Percentiles rank a stretch among this genome's conserved stretches.
phyloP scores from a whole-genome alignment of 208 protist genomes.

The Leishmania lainsoni region DNA sequence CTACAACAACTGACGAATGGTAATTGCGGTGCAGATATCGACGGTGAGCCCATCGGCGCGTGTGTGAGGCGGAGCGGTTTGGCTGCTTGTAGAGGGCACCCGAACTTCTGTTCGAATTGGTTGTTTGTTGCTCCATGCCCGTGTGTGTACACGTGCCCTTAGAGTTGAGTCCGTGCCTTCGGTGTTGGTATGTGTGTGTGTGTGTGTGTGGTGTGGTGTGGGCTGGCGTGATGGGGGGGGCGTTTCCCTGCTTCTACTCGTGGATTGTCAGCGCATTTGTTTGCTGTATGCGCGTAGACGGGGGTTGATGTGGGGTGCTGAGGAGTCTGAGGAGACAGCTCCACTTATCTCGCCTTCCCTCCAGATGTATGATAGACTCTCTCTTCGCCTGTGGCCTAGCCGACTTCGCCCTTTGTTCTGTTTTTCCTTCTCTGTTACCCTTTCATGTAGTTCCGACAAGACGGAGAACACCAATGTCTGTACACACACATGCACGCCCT shows the following conservation, averaged over 20 bases:
- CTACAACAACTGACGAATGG: slow-evolving; percentile 57
- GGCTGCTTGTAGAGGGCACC: not conserved
- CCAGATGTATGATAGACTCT: slow-evolving; percentile 11
- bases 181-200: too few relatives aligned
- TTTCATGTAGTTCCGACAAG: not conserved
- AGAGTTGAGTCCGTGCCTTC: too few relatives aligned
- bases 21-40: not conserved
- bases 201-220: not conserved
- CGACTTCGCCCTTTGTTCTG: not conserved
- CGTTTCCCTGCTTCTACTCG: not conserved
- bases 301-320: not conserved
- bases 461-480: not conserved
- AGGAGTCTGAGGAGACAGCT: not conserved
- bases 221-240: not conserved
- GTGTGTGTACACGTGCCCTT: not conserved
- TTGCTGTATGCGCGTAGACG: not conserved
- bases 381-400: not conserved
- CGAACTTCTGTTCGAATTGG: not conserved
- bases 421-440: not conserved
- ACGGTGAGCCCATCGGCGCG: not conserved
- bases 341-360: slow-evolving; percentile 3
- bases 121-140: not conserved
- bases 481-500: not conserved
- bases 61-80: not conserved
- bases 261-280: not conserved